Conservation (phyloP, 305 asterid species). For the Salvia sclarea region DNA sequence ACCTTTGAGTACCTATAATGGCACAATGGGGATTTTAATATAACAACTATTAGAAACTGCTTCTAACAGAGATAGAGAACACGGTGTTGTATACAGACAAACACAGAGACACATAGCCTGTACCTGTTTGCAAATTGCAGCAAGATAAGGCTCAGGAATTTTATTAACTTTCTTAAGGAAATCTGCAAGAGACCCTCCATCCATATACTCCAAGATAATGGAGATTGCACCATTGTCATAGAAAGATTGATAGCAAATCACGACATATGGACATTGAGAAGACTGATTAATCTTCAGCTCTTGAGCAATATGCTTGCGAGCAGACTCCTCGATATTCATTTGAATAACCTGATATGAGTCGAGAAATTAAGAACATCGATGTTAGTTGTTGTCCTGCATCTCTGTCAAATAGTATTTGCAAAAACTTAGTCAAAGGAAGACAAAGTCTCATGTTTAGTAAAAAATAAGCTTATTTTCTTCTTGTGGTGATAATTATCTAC, state of each 20-base stretch:
- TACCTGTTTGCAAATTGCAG: conserved; percentile 95
- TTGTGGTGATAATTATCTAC: not conserved
- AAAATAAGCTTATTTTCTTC: not conserved
- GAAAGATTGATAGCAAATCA: conserved; percentile 86
- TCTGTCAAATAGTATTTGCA: not conserved
- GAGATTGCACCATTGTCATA: conserved; percentile 96
- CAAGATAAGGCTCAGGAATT: conserved; percentile 91
- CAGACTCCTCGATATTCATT: conserved; percentile 89
- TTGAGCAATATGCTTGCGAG: conserved; percentile 84
- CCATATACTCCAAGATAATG: conserved; percentile 94
- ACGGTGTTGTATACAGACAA: not conserved
- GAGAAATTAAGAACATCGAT: conserved; percentile 18
- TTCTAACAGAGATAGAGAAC: not conserved
- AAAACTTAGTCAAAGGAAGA: not conserved
- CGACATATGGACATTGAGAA: conserved; percentile 87
- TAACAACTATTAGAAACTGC: conserved; percentile 14
- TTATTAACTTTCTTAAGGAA: conserved; percentile 70
- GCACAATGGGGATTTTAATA: conserved; percentile 10
- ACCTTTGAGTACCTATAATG: conserved; percentile 86
- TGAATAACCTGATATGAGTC: conserved; percentile 76
- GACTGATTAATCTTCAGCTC: conserved; percentile 97
- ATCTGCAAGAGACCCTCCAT: conserved; percentile 96
- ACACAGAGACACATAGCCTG: not conserved
- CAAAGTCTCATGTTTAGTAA: not conserved
- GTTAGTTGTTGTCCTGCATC: not conserved